Percentiles rank a stretch among this genome's conserved stretches.
These are phyloP conservation scores for Erysimum cheiranthoides DNA, from an alignment of 345 rosid species.

Conservation along the genomic window DNA sequence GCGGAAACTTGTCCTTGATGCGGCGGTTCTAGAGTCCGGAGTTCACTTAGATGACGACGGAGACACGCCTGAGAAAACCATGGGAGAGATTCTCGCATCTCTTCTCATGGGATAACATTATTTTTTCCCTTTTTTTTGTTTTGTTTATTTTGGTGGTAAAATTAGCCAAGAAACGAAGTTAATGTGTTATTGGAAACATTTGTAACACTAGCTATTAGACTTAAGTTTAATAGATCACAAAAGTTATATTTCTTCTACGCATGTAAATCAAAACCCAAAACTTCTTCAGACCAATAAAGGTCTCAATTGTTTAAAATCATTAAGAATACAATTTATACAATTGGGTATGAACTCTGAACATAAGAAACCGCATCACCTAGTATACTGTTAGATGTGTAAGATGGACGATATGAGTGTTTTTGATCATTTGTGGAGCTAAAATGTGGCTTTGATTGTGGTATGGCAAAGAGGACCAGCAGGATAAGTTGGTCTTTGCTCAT, in stretches of 20 bases:
- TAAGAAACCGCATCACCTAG: too few relatives aligned
- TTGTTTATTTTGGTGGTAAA: conserved; percentile 32
- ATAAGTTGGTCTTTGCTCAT: not conserved
- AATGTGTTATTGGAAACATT: conserved; percentile 30
- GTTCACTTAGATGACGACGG: conserved; percentile 64
- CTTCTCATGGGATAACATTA: conserved; percentile 65
- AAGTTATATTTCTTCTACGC: conserved; percentile 13
- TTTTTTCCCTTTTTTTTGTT: not conserved
- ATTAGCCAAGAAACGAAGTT: conserved; percentile 35
- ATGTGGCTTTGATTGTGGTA: not conserved
- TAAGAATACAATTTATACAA: too few relatives aligned
- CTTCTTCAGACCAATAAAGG: not conserved
- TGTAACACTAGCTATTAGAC: conserved; percentile 33
- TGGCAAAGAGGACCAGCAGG: not conserved
- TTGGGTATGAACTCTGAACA: too few relatives aligned
- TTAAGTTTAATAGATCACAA: conserved; percentile 30
- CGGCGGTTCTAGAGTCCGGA: conserved; percentile 89
- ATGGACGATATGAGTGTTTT: too few relatives aligned
- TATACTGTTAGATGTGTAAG: too few relatives aligned
- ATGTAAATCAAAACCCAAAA: conserved; percentile 22
- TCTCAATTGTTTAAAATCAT: not conserved
- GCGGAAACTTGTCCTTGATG: conserved; percentile 81
- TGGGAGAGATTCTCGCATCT: conserved; percentile 90
- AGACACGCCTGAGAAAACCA: conserved; percentile 70
- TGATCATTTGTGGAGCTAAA: too few relatives aligned